Base-by-base conservation (phyloP, 768 basidiomycete species). In the Pleurotus sapidus region DNA sequence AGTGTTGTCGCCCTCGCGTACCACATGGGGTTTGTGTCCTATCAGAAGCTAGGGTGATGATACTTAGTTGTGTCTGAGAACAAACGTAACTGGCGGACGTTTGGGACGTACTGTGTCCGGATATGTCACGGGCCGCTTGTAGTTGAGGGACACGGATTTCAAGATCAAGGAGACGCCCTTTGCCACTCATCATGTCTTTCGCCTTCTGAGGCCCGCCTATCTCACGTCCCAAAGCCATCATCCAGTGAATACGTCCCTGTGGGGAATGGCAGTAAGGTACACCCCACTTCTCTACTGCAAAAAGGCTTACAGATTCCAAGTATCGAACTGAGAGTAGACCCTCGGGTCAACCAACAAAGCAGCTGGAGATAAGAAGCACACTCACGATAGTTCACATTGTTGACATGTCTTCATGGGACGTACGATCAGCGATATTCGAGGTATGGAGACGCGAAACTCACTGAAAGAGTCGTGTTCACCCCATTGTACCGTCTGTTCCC, bases 391-490 rank as follows among this genome's bases (percentile, higher is more conserved):
- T 82, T 83, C 14, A 83, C 86, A 60, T 91, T 91, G 61, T 91
- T 91, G 20, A 91, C 88, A 62, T 91, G 89, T 66, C 89, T 91
- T 51, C 14, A 43, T 45, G 46, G 27, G 43, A 15, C 18, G 18
- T 18, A 20, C 5, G 25, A 58, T 18, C 12, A 58, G 18, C 46
- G 25, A 39, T 11, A 60, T 57, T 49, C 56, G 24, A 49, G 17
- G 24, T 15, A 34, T 4, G 9, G 14, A 17, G 24, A 34, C 5
- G 14, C 15, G n/a, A 24, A 59, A 77, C 87, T 43, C 66, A 89
- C 90, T 86, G 85, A 91, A 89, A 0, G 89, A 74, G 63, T 92
- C 90, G 27, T 87, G 84, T 60, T 91, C 86, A 50, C 90, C 90
- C 89, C 89, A 91, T 0, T 78, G 84, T n/a, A 92, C 80, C 12